Evolutionary conservation across 129 eudicot genomes (phyloP).

Genomic region (Deinandra increscens): DNA sequence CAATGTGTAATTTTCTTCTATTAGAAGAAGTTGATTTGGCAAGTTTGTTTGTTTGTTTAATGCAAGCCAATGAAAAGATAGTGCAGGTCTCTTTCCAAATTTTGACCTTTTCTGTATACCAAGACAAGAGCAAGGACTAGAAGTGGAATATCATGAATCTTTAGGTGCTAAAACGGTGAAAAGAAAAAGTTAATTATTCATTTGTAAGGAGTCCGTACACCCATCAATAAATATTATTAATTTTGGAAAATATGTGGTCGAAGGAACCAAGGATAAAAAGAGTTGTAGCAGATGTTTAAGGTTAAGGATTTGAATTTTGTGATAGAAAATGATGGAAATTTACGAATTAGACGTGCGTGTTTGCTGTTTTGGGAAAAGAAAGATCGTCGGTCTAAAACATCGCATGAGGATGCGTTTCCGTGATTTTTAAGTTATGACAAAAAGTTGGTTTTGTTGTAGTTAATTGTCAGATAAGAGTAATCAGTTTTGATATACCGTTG

Average conservation of each 20-base stretch:
- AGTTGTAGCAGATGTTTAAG: not conserved
- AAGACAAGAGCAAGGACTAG: slow-evolving; percentile 4
- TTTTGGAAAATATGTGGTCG: slow-evolving; percentile 9
- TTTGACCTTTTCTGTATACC: slow-evolving; percentile 3
- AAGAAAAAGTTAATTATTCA: not conserved
- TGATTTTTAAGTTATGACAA: slow-evolving; percentile 34
- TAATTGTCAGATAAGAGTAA: not conserved
- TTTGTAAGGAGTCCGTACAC: not conserved
- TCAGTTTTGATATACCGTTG: too few relatives aligned
- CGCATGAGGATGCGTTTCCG: too few relatives aligned
- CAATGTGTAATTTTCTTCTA: slow-evolving; percentile 10
- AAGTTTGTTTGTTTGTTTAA: slow-evolving; percentile 24
- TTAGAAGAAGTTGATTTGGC: not conserved
- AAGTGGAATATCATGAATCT: slow-evolving; percentile 17
- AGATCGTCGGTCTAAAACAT: too few relatives aligned
- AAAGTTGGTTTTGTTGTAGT: not conserved
- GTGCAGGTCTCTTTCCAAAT: slow-evolving; percentile 27
- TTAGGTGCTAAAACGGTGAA: slow-evolving; percentile 21
- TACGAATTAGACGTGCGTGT: too few relatives aligned
- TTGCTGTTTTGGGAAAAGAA: not conserved
- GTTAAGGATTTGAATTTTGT: too few relatives aligned
- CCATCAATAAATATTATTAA: too few relatives aligned
- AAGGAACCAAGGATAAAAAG: slow-evolving; percentile 42
- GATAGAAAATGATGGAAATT: too few relatives aligned
- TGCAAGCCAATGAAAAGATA: slow-evolving; percentile 34